phyloP scores from a whole-genome alignment of 768 basidiomycete genomes.

The Amanita pallidorosea region DNA sequence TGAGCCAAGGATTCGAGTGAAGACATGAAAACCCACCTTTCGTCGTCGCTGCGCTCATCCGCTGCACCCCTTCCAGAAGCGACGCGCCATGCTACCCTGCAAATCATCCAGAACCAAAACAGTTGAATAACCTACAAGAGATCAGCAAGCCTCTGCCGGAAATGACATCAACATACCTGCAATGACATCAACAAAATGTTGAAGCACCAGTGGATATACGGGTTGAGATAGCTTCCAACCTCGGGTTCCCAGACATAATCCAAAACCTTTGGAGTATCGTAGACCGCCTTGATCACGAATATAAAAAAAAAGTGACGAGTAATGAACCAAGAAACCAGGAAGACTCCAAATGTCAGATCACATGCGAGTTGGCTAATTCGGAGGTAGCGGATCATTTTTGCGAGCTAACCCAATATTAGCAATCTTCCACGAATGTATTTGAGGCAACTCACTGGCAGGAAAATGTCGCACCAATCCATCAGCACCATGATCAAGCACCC shows the following conservation, averaged over 20 bases:
- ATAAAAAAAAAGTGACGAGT: slow-evolving; percentile 82
- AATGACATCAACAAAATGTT: slow-evolving; percentile 41
- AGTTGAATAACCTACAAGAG: slow-evolving; percentile 51
- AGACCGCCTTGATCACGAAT: slow-evolving; percentile 47
- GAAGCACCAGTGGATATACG: slow-evolving; percentile 35
- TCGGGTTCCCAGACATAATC: slow-evolving; percentile 50
- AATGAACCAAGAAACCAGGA: slow-evolving; percentile 84
- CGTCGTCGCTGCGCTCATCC: slow-evolving; percentile 82
- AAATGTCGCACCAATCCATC: slow-evolving; percentile 93
- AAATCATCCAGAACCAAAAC: slow-evolving; percentile 84
- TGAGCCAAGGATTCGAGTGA: not conserved
- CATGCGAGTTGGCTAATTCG: slow-evolving; percentile 46
- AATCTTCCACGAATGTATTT: not conserved
- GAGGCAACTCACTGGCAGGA: slow-evolving; percentile 63
- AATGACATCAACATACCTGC: slow-evolving; percentile 37
- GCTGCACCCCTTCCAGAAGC: slow-evolving; percentile 63
- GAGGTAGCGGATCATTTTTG: slow-evolving; percentile 93
- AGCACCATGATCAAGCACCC: slow-evolving; percentile 85
- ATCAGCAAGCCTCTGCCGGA: slow-evolving; percentile 7
- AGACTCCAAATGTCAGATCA: slow-evolving; percentile 68
- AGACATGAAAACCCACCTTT: slow-evolving; percentile 16
- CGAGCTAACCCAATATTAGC: slow-evolving; percentile 38
- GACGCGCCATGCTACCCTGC: slow-evolving; percentile 74
- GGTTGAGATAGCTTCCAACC: slow-evolving; percentile 45
- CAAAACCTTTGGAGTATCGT: slow-evolving; percentile 39